Base-by-base conservation (phyloP, 2,329 filamentous ascomycete species). In the Elsinoe perseae region DNA sequence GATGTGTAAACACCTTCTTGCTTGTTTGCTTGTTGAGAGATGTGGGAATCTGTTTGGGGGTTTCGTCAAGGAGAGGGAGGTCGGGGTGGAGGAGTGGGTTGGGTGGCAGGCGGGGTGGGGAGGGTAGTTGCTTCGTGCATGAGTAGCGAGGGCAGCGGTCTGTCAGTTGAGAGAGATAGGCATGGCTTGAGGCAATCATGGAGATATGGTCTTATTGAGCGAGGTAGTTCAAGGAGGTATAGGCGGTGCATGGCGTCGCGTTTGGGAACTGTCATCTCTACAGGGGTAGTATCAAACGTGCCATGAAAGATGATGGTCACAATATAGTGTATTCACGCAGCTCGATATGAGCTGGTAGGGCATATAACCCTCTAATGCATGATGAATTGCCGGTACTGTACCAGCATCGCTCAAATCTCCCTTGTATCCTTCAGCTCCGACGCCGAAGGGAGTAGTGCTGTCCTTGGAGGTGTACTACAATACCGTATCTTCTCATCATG, bases 1-100 rank as follows among this genome's bases (percentile, higher is more conserved):
- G 4, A 63, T 87, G 72, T 98, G 92, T 69, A 96, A 96, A 72
- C 92, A 98, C 70, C 71, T 97, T 4, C 78, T 97, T 14, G 92
- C 92, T 1, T 95, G 88, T 68, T 71, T 92, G 38, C 69, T 97
- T 56, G 84, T 78, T 4, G 84, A 89, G 67, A 75, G 77, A 46
- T 91, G 87, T 74, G 68, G 67, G 23, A 27, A 18, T 2, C 68
- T 83, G 25, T 78, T 93, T 62, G 78, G 76, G 3, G 64, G 64
- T 1, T 80, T 80, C 63, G 76, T 86, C 14, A 76, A 79, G 57
- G 77, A 80, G 62, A 76, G 73, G 64, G 64, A 66, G 38, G 77
- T 86, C 14, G 73, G 76, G 21, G 76, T 73, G 58, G 83, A 85
- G 61, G 87, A 92, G 69, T 76, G 88, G 69, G 89, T 84, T 12